Conservation (phyloP, 164 flowering plant genomes). For the Brasenia schreberi region DNA sequence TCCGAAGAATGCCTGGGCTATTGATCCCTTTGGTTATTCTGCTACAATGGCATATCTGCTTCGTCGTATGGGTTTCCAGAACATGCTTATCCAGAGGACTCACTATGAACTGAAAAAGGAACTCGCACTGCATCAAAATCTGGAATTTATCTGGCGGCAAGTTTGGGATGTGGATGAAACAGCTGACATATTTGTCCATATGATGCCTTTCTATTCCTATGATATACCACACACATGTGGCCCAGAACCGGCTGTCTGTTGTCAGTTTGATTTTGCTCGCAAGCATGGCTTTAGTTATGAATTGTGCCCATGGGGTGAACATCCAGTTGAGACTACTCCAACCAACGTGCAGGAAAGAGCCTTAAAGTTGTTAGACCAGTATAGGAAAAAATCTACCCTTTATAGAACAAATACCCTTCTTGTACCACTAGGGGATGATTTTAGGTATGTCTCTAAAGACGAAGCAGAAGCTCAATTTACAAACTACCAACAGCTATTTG, state of each 20-base stretch:
- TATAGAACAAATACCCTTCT: slow-evolving; percentile 91
- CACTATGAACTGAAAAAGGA: slow-evolving; percentile 98
- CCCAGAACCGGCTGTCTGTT: slow-evolving; percentile 96
- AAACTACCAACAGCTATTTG: slow-evolving; percentile 83
- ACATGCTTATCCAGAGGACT: slow-evolving; percentile 97
- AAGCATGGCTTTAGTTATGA: slow-evolving; percentile 59
- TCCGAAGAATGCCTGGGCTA: slow-evolving; percentile 97
- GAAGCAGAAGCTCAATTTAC: slow-evolving; percentile 98
- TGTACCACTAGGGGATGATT: slow-evolving; percentile 97
- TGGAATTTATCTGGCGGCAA: slow-evolving; percentile 94
- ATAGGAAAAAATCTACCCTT: slow-evolving; percentile 77
- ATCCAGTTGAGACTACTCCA: slow-evolving; percentile 65
- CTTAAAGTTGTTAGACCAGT: slow-evolving; percentile 66
- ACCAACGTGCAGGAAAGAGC: slow-evolving; percentile 86
- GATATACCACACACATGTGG: slow-evolving; percentile 99
- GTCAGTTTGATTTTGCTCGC: slow-evolving; percentile 98
- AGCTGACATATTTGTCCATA: slow-evolving; percentile 95
- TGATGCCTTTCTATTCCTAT: slow-evolving; percentile 99
- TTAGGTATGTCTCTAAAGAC: slow-evolving; percentile 65
- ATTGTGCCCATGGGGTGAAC: slow-evolving; percentile 73
- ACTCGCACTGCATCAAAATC: slow-evolving; percentile 62
- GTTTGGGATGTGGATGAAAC: slow-evolving; percentile 90
- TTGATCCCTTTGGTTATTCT: slow-evolving; percentile 98
- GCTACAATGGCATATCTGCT: slow-evolving; percentile 98
- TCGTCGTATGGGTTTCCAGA: slow-evolving; percentile 97